Evolutionary conservation across 139 green algal genomes (phyloP).

Genomic region (Helicosporidium sp.): DNA sequence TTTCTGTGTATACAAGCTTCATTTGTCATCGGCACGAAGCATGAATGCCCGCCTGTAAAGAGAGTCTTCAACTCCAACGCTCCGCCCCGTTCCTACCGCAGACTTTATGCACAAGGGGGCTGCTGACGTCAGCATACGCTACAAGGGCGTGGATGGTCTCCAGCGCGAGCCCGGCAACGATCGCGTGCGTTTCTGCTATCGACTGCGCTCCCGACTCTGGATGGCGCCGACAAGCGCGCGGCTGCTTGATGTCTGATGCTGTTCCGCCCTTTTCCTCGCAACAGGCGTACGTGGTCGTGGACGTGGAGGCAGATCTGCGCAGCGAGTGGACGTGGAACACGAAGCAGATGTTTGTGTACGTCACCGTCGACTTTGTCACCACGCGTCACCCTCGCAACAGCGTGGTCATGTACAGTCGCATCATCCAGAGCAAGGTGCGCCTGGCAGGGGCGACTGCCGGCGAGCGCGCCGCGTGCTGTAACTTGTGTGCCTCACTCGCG

Average conservation of each 20-base stretch:
- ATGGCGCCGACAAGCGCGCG: too few relatives aligned
- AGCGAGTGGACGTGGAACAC: constrained; percentile 70
- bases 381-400: constrained; percentile 32
- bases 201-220: background rate
- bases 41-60: too few relatives aligned
- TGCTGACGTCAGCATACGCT: too few relatives aligned
- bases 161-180: constrained; percentile 16
- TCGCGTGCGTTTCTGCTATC: constrained; percentile 2
- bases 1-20: background rate
- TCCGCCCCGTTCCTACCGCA: too few relatives aligned
- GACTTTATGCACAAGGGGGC: too few relatives aligned
- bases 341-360: constrained; percentile 62
- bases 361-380: constrained; percentile 34
- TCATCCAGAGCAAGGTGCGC: constrained; percentile 34
- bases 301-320: constrained; percentile 44
- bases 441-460: background rate
- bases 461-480: background rate
- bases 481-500: background rate
- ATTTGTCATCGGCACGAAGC: background rate
- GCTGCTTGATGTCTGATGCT: too few relatives aligned
- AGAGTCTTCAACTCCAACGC: too few relatives aligned
- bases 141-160: constrained; percentile 12
- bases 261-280: too few relatives aligned
- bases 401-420: constrained; percentile 60
- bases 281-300: constrained; percentile 40